Evolutionary conservation across 2,329 filamentous ascomycete genomes (phyloP).

Genomic region (Colletotrichum eleusines): DNA sequence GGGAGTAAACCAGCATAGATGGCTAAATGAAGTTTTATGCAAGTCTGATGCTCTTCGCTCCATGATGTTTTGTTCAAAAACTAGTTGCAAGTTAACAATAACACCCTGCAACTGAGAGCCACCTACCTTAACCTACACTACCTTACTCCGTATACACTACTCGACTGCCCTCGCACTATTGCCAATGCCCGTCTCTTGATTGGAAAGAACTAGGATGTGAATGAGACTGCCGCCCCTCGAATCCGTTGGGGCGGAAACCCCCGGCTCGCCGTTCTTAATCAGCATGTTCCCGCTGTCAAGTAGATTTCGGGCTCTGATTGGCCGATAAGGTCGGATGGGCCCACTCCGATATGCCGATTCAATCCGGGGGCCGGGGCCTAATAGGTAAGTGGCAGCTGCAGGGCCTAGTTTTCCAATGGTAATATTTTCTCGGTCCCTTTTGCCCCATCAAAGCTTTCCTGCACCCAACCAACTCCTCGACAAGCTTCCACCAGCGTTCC

Average conservation of each 20-base stretch:
- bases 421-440: constrained; percentile 24
- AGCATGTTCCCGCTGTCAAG: constrained; percentile 29
- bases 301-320: constrained; percentile 3
- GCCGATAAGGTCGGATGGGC: neutral
- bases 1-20: constrained; percentile 23
- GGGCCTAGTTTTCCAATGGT: constrained; percentile 30
- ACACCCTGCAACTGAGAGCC: neutral
- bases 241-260: constrained; percentile 39
- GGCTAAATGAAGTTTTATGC: constrained; percentile 29
- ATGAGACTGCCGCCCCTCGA: neutral
- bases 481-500: constrained; percentile 1
- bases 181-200: constrained; percentile 29
- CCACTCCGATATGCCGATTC: constrained; percentile 39
- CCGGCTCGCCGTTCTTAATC: constrained; percentile 33
- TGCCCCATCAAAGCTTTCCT: constrained; percentile 27
- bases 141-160: too few species aligned
- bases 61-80: neutral
- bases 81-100: neutral
- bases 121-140: too few species aligned
- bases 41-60: neutral
- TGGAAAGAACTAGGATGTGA: constrained; percentile 8
- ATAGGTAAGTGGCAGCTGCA: too few species aligned
- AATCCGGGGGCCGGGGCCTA: constrained; percentile 38
- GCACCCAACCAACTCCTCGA: constrained; percentile 2
- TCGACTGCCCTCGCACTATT: neutral